Percentiles rank a stretch among this genome's conserved stretches.
Evolutionary conservation across 2,329 filamentous ascomycete genomes (phyloP).

Genomic region (Epichloe festucae): DNA sequence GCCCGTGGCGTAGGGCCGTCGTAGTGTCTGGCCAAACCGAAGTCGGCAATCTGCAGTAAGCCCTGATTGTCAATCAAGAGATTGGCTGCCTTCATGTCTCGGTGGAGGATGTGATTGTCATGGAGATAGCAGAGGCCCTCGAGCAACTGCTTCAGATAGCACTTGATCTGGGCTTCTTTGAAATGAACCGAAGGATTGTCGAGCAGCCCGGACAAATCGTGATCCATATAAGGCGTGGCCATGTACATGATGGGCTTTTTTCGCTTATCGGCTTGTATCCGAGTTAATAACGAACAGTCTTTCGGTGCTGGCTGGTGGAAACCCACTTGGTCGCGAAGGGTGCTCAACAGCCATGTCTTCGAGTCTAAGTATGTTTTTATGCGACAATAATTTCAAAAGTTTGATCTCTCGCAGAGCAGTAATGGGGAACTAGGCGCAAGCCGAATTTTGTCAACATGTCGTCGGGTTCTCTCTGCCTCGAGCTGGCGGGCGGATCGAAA

Average conservation of each 20-base stretch:
- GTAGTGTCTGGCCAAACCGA: slow-evolving; percentile 86
- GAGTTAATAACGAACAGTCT: neutral
- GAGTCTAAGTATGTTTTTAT: slow-evolving; percentile 73
- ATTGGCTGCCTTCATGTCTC: slow-evolving; percentile 98
- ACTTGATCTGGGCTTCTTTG: slow-evolving; percentile 87
- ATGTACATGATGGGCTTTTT: slow-evolving; percentile 90
- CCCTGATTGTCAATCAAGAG: slow-evolving; percentile 90
- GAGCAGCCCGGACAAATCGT: slow-evolving; percentile 91
- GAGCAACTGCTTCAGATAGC: slow-evolving; percentile 88
- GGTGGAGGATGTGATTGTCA: slow-evolving; percentile 77
- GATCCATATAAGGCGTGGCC: slow-evolving; percentile 98
- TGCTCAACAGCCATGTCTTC: slow-evolving; percentile 96
- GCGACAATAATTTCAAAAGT: slow-evolving; percentile 86
- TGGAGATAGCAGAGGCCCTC: slow-evolving; percentile 86
- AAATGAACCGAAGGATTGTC: slow-evolving; percentile 88
- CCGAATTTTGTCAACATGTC: slow-evolving; percentile 2
- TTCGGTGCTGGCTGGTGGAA: neutral
- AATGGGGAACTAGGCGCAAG: slow-evolving; percentile 66
- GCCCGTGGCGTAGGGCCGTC: slow-evolving; percentile 68
- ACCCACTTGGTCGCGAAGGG: slow-evolving; percentile 44
- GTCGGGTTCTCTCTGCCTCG: too few species aligned
- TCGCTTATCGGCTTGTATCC: slow-evolving; percentile 51
- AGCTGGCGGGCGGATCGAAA: too few species aligned
- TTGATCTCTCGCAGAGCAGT: slow-evolving; percentile 96
- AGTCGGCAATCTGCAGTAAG: slow-evolving; percentile 92